phyloP scores from a whole-genome alignment of 768 basidiomycete species.

The Lactarius evosmus region DNA sequence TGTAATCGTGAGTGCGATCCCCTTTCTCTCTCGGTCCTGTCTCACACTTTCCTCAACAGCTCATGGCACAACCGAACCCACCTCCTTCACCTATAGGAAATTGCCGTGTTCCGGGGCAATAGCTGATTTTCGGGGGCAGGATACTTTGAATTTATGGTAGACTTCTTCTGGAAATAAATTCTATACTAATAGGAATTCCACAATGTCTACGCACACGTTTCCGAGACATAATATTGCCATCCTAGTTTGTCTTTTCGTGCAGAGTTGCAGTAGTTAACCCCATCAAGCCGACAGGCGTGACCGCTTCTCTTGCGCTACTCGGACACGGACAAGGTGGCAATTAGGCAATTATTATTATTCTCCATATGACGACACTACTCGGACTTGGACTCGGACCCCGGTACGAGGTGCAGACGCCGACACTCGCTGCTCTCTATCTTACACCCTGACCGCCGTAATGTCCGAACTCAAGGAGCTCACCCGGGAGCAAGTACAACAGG shows the following conservation, averaged over 20 bases:
- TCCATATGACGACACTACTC: background rate
- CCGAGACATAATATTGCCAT: background rate
- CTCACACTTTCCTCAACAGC: conserved; percentile 10
- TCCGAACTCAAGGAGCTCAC: conserved; percentile 39
- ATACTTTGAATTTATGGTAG: background rate
- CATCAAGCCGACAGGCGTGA: too few relatives aligned
- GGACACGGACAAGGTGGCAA: too few relatives aligned
- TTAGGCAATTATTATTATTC: background rate
- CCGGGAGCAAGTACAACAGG: conserved; percentile 67
- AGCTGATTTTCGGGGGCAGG: background rate
- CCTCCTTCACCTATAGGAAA: conserved; percentile 22
- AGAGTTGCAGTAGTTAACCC: background rate
- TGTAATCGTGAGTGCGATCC: conserved; percentile 47
- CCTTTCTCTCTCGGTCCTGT: background rate
- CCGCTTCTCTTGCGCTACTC: too few relatives aligned
- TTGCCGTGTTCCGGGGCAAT: conserved; percentile 9
- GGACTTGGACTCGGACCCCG: background rate
- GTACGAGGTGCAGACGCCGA: background rate
- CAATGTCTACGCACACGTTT: background rate
- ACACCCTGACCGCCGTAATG: conserved; percentile 2
- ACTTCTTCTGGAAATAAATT: background rate
- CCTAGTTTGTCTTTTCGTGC: background rate
- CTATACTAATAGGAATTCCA: background rate
- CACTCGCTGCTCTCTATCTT: background rate
- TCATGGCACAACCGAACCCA: conserved; percentile 20